Evolutionary conservation across 73 alveolate species (phyloP).

Genomic region (Loxodes magnus): DNA sequence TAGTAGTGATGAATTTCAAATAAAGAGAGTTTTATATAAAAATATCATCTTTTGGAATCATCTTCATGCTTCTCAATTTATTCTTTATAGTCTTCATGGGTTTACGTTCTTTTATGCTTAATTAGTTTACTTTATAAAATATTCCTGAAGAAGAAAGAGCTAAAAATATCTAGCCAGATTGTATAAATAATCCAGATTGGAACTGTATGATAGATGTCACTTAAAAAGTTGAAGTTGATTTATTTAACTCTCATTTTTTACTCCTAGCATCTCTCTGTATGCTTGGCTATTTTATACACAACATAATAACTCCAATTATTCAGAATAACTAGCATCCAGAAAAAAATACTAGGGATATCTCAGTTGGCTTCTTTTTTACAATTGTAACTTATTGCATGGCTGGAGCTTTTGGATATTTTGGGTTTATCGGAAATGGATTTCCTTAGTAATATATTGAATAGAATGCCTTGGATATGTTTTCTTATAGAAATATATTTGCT

Average conservation of each 20-base stretch:
- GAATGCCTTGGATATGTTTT: slow-evolving; percentile 36
- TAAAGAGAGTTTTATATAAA: slow-evolving; percentile 45
- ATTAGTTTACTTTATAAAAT: slow-evolving; percentile 27
- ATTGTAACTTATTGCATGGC: slow-evolving; percentile 42
- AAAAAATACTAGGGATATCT: slow-evolving; percentile 65
- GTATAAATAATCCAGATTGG: slow-evolving; percentile 7
- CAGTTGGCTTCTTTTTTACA: slow-evolving; percentile 51
- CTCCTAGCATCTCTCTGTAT: slow-evolving; percentile 48
- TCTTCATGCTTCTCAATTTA: slow-evolving; percentile 42
- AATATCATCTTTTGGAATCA: slow-evolving; percentile 55
- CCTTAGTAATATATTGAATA: slow-evolving; percentile 3
- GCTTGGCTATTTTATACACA: slow-evolving; percentile 62
- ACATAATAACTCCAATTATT: slow-evolving; percentile 48
- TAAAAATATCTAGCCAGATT: background rate
- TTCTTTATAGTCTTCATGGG: slow-evolving; percentile 35
- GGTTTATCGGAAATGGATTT: slow-evolving; percentile 43
- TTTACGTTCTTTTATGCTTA: slow-evolving; percentile 24
- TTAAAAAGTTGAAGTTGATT: slow-evolving; percentile 33
- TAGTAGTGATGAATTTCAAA: slow-evolving; percentile 19
- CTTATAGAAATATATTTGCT: slow-evolving; percentile 20
- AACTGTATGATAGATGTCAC: slow-evolving; percentile 14
- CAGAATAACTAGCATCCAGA: slow-evolving; percentile 58
- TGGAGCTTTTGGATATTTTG: slow-evolving; percentile 68
- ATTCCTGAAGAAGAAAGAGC: background rate
- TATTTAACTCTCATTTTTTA: slow-evolving; percentile 46